phyloP scores from a whole-genome alignment of 2,329 filamentous ascomycete species.

The Fusarium pininemorale region DNA sequence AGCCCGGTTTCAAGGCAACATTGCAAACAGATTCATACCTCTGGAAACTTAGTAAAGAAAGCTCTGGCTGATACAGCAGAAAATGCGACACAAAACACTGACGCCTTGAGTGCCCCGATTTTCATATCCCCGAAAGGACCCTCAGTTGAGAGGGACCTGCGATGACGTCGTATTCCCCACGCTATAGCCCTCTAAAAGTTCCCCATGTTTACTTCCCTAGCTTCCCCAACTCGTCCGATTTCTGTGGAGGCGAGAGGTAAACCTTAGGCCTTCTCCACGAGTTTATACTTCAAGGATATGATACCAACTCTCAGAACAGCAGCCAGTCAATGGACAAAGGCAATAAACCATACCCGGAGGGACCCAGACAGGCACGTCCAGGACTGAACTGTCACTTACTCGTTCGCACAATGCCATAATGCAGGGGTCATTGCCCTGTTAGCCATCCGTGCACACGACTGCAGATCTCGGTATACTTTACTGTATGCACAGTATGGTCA shows the following conservation, averaged over 20 bases:
- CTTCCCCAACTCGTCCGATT: constrained; percentile 15
- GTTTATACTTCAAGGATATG: not conserved
- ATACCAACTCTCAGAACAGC: not conserved
- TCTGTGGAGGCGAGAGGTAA: constrained; percentile 21
- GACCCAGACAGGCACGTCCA: not conserved
- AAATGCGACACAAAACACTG: not conserved
- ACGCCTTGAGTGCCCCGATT: constrained; percentile 21
- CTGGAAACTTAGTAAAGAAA: not conserved
- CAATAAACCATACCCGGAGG: not conserved
- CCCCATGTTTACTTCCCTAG: constrained; percentile 30
- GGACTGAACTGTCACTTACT: not conserved
- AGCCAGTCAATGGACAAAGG: not conserved
- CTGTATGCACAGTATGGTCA: not conserved
- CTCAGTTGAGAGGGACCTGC: not conserved
- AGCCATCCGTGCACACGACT: not conserved
- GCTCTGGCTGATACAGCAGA: not conserved
- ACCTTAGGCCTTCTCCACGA: constrained; percentile 9
- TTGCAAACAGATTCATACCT: not conserved
- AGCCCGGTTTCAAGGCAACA: not conserved
- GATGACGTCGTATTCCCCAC: constrained; percentile 43
- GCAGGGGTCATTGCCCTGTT: constrained; percentile 13
- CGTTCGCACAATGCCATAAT: not conserved
- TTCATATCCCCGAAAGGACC: constrained; percentile 22
- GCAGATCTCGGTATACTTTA: constrained; percentile 5
- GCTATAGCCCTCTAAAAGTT: not conserved